Evolutionary conservation across 768 basidiomycete species (phyloP).

Genomic region (Leccinum pellstonianum): DNA sequence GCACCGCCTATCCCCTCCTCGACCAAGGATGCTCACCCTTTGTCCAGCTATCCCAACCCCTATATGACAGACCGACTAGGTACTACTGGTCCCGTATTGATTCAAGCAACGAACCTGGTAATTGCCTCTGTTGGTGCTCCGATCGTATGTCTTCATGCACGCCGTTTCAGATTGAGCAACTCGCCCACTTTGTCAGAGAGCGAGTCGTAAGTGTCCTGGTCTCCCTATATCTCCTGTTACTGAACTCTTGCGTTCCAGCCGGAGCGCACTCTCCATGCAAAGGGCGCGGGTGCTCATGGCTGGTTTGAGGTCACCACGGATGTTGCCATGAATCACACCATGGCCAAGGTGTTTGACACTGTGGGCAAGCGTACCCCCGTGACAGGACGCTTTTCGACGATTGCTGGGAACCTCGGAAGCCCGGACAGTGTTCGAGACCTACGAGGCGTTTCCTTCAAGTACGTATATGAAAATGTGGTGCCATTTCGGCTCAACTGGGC

Average conservation of each 20-base stretch:
- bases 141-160: not conserved
- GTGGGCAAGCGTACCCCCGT: conserved; percentile 19
- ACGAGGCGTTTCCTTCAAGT: conserved; percentile 52
- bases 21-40: not conserved
- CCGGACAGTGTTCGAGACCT: conserved; percentile 51
- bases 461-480: conserved; percentile 19
- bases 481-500: not conserved
- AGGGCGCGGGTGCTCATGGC: conserved; percentile 17
- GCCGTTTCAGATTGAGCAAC: conserved; percentile 12
- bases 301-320: conserved; percentile 21
- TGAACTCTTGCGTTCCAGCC: conserved; percentile 4
- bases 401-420: conserved; percentile 50
- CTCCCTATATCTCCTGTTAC: not conserved
- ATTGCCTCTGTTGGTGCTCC: not conserved
- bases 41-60: conserved; percentile 16
- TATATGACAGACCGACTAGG: conserved; percentile 17
- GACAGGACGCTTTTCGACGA: conserved; percentile 49
- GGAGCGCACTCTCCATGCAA: conserved; percentile 19
- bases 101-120: conserved; percentile 15
- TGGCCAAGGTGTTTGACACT: conserved; percentile 16
- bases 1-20: not conserved
- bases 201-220: conserved; percentile 13
- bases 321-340: conserved; percentile 16
- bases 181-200: conserved; percentile 20
- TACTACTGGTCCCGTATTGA: conserved; percentile 12